These are phyloP conservation scores for Adansonia digitata DNA, from an alignment of 345 rosid genomes.

Conservation along the genomic window DNA sequence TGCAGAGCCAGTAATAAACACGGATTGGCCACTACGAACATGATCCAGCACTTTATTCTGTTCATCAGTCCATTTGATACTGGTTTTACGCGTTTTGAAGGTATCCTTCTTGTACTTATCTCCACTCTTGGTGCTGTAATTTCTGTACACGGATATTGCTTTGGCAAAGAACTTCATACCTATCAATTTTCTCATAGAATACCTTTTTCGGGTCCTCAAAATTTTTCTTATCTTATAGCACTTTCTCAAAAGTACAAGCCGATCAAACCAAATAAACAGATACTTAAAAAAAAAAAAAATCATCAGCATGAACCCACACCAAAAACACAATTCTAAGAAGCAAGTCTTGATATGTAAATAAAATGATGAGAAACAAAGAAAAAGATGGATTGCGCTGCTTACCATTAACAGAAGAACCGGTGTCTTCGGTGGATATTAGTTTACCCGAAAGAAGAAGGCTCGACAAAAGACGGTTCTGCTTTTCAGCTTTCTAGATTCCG, in stretches of 20 bases:
- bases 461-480: neutral
- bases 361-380: neutral
- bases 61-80: constrained; percentile 30
- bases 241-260: neutral
- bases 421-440: neutral
- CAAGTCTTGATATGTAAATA: neutral
- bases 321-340: neutral
- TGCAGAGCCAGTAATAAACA: constrained; percentile 35
- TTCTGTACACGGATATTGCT: constrained; percentile 14
- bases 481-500: neutral
- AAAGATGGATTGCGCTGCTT: neutral
- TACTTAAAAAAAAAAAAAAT: too few relatives aligned
- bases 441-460: neutral
- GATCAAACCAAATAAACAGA: neutral
- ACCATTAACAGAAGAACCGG: neutral
- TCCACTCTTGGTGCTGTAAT: constrained; percentile 16
- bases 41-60: constrained; percentile 22
- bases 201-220: neutral
- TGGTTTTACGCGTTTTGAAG: neutral
- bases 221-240: neutral
- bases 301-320: neutral
- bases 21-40: constrained; percentile 16
- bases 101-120: neutral
- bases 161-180: constrained; percentile 12
- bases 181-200: neutral